These are phyloP conservation scores for Aureococcus anophagefferens DNA, from an alignment of 108 stramenopile species.

Conservation along the genomic window DNA sequence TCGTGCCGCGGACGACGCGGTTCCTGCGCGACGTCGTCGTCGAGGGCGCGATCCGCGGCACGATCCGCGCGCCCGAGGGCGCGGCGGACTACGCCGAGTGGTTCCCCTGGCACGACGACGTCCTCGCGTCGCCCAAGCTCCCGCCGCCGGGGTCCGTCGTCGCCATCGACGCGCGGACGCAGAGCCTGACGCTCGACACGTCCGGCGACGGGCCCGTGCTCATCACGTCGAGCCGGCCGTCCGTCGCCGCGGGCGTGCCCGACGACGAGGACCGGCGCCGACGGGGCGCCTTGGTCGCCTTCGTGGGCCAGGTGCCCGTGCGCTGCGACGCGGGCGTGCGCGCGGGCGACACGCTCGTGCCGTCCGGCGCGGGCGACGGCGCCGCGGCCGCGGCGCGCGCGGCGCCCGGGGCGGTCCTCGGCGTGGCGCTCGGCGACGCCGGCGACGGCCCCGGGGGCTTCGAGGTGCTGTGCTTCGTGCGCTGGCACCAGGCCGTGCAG, in stretches of 20 bases:
- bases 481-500: no score
- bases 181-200: slow-evolving; percentile 4
- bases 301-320: slow-evolving; percentile 15
- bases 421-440: no score
- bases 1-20: neutral
- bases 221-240: slow-evolving; percentile 1
- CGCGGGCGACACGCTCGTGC: slow-evolving; percentile 8
- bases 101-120: slow-evolving; percentile 2
- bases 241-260: slow-evolving; percentile 18
- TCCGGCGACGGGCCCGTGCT: neutral
- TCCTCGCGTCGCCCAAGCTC: neutral
- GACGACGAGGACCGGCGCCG: neutral
- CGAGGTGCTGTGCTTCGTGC: no score
- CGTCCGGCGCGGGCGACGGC: slow-evolving; percentile 3
- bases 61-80: slow-evolving; percentile 6
- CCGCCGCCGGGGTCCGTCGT: slow-evolving; percentile 8
- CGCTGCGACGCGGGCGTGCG: neutral
- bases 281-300: neutral
- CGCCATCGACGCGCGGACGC: neutral
- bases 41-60: slow-evolving; percentile 6
- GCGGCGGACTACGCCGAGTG: slow-evolving; percentile 17
- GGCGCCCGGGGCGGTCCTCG: no score
- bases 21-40: slow-evolving; percentile 1
- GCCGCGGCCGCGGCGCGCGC: no score
- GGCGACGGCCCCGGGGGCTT: no score